A percentile compares a stretch with the other conserved stretches of the same genome.
phyloP scores from a whole-genome alignment of 139 green algal species.

The Coccomyxa sp. region DNA sequence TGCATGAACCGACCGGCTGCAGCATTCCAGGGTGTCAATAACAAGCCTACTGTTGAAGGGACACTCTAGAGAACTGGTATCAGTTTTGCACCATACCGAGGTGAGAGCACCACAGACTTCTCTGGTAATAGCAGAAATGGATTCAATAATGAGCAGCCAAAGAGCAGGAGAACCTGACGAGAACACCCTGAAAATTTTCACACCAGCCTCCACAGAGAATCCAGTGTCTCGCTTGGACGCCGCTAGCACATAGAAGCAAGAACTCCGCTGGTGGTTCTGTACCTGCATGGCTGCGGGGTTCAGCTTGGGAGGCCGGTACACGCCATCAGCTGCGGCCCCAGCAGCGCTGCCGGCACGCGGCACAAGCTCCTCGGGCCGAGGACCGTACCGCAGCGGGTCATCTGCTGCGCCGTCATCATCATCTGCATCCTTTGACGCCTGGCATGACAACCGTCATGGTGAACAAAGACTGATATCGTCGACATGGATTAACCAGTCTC shows the following conservation, averaged over 20 bases:
- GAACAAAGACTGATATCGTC: no score
- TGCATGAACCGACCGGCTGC: no score
- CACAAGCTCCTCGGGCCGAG: conserved; percentile 73
- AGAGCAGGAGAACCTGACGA: background rate
- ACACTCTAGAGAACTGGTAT: no score
- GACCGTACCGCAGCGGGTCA: conserved; percentile 47
- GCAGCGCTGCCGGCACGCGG: conserved; percentile 15
- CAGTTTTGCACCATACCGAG: no score
- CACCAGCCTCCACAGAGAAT: no score
- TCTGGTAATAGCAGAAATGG: no score
- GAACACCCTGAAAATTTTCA: background rate
- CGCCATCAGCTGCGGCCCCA: conserved; percentile 25
- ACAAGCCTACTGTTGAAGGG: no score
- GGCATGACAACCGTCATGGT: background rate
- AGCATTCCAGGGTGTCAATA: no score
- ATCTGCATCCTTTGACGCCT: conserved; percentile 7
- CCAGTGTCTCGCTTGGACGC: no score
- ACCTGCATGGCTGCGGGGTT: conserved; percentile 78
- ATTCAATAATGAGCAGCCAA: background rate
- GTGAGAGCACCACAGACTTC: no score
- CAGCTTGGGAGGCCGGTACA: conserved; percentile 87
- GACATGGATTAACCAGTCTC: no score
- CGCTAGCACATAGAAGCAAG: no score
- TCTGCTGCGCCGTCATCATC: conserved; percentile 17
- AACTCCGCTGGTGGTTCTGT: background rate